Evolutionary conservation across 1,284 basidiomycete species (phyloP).

Genomic region (Ceratobasidium papillatum): DNA sequence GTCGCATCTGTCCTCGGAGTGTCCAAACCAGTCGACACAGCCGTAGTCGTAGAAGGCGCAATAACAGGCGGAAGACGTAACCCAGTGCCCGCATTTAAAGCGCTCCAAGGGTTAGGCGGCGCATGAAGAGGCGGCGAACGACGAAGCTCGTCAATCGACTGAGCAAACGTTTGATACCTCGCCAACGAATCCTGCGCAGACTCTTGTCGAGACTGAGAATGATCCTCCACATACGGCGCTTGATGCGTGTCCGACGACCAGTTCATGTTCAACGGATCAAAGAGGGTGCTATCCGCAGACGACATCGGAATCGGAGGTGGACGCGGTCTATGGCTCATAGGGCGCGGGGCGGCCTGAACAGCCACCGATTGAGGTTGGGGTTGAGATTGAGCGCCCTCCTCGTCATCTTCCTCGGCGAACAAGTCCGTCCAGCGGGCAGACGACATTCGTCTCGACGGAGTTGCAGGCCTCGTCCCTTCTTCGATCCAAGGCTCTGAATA

Average conservation of each 20-base stretch:
- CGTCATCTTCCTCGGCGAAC: neutral
- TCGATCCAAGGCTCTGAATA: conserved; percentile 14
- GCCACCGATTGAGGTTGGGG: conserved; percentile 11
- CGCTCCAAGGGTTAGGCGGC: neutral
- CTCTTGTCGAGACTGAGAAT: neutral
- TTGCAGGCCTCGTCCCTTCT: neutral
- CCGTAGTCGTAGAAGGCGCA: neutral
- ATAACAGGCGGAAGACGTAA: conserved; percentile 12
- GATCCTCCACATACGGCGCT: neutral
- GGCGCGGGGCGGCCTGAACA: neutral
- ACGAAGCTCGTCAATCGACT: conserved; percentile 31
- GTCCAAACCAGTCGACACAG: neutral
- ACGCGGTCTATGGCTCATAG: neutral
- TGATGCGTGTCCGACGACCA: conserved; percentile 9
- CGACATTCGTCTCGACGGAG: conserved; percentile 8
- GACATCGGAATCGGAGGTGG: conserved; percentile 7
- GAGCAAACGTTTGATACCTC: conserved; percentile 36
- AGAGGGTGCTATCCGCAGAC: conserved; percentile 1
- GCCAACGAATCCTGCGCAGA: conserved; percentile 15
- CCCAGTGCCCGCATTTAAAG: neutral
- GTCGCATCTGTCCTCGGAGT: neutral
- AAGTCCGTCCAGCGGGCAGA: conserved; percentile 22
- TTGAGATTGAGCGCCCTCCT: too few relatives aligned
- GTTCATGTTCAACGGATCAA: conserved; percentile 13
- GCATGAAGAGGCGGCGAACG: neutral